Evolutionary conservation across 495 filamentous ascomycete species (phyloP).

Genomic region (Penicillium daleae): DNA sequence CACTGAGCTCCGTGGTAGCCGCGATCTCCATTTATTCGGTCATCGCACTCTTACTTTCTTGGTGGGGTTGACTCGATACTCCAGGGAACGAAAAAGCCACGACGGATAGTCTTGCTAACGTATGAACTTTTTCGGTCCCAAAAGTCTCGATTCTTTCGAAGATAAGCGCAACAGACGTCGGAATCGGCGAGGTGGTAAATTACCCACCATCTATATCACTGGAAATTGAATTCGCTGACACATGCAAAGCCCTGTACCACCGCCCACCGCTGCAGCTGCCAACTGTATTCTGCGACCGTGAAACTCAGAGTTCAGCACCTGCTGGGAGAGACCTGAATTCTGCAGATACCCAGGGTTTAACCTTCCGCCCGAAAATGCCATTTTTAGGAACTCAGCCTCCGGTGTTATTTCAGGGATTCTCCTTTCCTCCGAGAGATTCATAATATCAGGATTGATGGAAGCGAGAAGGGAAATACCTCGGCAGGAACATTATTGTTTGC

Average conservation of each 20-base stretch:
- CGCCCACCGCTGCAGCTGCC: background rate
- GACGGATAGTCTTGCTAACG: background rate
- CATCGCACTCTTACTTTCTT: background rate
- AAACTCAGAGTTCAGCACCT: background rate
- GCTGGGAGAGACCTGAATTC: background rate
- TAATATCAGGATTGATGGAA: background rate
- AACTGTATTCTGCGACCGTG: background rate
- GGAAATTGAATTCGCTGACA: background rate
- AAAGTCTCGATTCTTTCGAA: background rate
- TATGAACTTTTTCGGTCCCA: background rate
- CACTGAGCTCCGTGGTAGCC: background rate
- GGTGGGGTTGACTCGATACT: background rate
- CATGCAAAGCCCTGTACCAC: background rate
- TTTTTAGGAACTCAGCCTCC: background rate
- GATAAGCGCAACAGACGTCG: background rate
- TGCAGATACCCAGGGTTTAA: background rate
- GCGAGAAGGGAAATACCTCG: too few relatives aligned
- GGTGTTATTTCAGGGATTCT: background rate
- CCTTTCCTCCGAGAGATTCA: background rate
- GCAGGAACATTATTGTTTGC: too few relatives aligned
- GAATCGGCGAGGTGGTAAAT: background rate
- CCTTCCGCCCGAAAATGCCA: background rate
- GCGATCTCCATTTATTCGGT: background rate
- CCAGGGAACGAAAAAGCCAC: background rate
- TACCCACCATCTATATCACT: background rate